These are phyloP conservation scores for Chalciporus chontae DNA, from an alignment of 768 basidiomycete genomes.

Conservation along the genomic window DNA sequence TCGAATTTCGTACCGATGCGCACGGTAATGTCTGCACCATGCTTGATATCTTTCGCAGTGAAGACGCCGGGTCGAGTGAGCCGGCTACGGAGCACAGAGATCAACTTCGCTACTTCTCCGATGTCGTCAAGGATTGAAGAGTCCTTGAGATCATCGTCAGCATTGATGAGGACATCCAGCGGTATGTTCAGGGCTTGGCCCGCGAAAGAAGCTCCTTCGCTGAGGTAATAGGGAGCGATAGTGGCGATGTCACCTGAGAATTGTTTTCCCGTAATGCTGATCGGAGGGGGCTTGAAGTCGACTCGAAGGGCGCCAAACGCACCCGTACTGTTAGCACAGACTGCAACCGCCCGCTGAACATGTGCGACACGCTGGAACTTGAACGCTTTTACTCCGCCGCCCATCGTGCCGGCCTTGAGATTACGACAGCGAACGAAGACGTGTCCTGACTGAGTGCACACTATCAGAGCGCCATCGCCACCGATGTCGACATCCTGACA, in stretches of 20 bases:
- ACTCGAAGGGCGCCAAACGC: slow-evolving; percentile 82
- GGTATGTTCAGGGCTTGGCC: neutral
- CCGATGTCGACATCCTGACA: slow-evolving; percentile 83
- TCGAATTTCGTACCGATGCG: slow-evolving; percentile 39
- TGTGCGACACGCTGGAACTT: slow-evolving; percentile 80
- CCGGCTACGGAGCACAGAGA: slow-evolving; percentile 7
- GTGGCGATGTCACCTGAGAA: slow-evolving; percentile 64
- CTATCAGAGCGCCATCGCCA: slow-evolving; percentile 80
- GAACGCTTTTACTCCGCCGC: slow-evolving; percentile 43
- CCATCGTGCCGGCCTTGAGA: slow-evolving; percentile 22
- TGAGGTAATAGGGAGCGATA: slow-evolving; percentile 57
- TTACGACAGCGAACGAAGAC: slow-evolving; percentile 80
- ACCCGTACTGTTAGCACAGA: slow-evolving; percentile 83
- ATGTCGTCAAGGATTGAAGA: slow-evolving; percentile 35
- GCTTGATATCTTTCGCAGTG: slow-evolving; percentile 21
- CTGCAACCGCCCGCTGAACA: slow-evolving; percentile 80
- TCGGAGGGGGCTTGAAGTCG: slow-evolving; percentile 58
- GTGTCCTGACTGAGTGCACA: slow-evolving; percentile 94
- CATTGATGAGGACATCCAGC: slow-evolving; percentile 2
- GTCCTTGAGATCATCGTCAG: slow-evolving; percentile 40
- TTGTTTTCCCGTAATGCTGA: slow-evolving; percentile 51
- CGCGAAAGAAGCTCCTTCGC: neutral
- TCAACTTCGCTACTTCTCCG: slow-evolving; percentile 26
- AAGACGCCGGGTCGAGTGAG: neutral
- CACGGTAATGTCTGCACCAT: slow-evolving; percentile 66